These are phyloP conservation scores for Coemansia sp. DNA, from an alignment of 192 early-diverging fungal genomes.

Conservation along the genomic window DNA sequence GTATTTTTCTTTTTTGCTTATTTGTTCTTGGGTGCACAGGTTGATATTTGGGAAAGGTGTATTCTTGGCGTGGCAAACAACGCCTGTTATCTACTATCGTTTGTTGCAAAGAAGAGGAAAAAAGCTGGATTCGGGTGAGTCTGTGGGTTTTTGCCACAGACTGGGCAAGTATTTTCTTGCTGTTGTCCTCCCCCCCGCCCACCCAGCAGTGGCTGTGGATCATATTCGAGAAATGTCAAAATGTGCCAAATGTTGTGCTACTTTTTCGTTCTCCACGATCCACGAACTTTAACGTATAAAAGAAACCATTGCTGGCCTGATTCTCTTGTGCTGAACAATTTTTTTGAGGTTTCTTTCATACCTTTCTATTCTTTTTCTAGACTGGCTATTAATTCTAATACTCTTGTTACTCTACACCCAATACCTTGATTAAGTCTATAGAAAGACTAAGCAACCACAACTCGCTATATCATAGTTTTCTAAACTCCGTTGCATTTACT, in stretches of 20 bases:
- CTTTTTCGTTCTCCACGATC: neutral
- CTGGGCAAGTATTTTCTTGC: neutral
- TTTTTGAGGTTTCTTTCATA: neutral
- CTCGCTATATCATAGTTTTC: too few relatives aligned
- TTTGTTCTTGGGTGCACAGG: neutral
- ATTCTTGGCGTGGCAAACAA: neutral
- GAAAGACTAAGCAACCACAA: neutral
- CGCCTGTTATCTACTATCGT: neutral
- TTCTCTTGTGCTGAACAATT: neutral
- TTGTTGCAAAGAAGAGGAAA: neutral
- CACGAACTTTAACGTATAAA: neutral
- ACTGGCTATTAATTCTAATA: conserved; percentile 6
- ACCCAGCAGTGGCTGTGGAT: neutral
- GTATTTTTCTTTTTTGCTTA: neutral
- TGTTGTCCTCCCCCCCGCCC: neutral
- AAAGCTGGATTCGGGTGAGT: neutral
- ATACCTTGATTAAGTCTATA: neutral
- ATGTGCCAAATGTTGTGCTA: neutral
- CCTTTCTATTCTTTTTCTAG: neutral
- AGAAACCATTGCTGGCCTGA: neutral
- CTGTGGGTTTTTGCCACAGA: neutral
- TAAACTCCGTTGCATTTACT: too few relatives aligned
- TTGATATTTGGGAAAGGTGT: neutral
- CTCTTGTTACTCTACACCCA: neutral
- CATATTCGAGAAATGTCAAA: conserved; percentile 6